Evolutionary conservation across 805 yeast species (phyloP), one percentile per base, ranked within the genome.

Genomic region (Barnettozyma populi): DNA sequence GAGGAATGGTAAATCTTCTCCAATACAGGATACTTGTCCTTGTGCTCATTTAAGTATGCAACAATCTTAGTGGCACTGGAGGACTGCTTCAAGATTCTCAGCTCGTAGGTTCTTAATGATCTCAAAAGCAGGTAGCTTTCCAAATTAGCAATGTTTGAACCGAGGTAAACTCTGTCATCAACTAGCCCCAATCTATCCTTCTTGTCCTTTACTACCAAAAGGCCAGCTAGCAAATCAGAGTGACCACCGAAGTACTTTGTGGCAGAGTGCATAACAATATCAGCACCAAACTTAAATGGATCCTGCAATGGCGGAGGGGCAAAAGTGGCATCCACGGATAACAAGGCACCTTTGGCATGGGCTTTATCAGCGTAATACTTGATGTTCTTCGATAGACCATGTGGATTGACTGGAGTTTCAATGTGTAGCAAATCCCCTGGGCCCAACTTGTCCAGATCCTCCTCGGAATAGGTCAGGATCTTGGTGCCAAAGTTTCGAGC

Each of bases 201-300:
- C 8, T 59, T 54, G 50, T 79, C 79, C 60, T 83, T 82, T n/a
- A 86, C 81, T 18, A 82, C 79, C 18, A 90, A 66, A 11, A 84
- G 71, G 31, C 98, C 97, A 5, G 96, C 90, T 44, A 90, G 70
- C 38, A 90, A 69, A 64, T 90, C 97, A 7, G 95, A 86, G 66
- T 90, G 97, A n/a, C 98, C 97, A 36, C 96, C 97, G 60, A 89
- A 84, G 67, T 84, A 92, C 63, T 90, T 90, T 1, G 97, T 90
- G 1, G 90, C 96, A 1, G 97, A 88, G 65, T 90, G 97, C 78
- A 92, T 71, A n/a, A 92, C 81, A 54, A 89, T 68, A 64, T 92
- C 97, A 27, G 85, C 96, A 42, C 92, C 96, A 57, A 78, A 84
- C 36, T 74, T 73, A 67, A 89, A 88, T 5, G 95, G 92, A 51